Percentiles rank a stretch among this genome's conserved stretches.
phyloP scores from a whole-genome alignment of 1,139 yeast species.

The Taphrina sp. region DNA sequence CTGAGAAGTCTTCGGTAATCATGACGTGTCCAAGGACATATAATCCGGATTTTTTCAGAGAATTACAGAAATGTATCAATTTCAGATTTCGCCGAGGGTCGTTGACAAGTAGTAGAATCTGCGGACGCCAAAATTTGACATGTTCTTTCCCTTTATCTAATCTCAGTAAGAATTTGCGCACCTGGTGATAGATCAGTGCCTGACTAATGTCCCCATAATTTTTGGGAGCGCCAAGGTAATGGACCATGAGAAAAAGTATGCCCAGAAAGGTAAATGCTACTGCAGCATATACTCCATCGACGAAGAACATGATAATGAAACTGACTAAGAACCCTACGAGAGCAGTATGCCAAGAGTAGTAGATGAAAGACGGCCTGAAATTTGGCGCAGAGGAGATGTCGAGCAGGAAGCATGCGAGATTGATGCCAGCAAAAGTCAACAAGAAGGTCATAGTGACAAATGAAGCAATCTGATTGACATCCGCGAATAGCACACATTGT shows the following conservation, averaged over 20 bases:
- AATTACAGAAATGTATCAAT: constrained; percentile 88
- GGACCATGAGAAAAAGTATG: constrained; percentile 70
- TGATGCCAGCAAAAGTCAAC: constrained; percentile 92
- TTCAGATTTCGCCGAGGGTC: constrained; percentile 91
- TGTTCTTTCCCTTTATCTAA: constrained; percentile 69
- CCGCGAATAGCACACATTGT: constrained; percentile 79
- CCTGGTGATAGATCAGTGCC: constrained; percentile 85
- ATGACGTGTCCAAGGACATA: constrained; percentile 90
- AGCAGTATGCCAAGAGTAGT: constrained; percentile 80
- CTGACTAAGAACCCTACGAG: constrained; percentile 68
- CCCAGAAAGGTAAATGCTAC: constrained; percentile 65
- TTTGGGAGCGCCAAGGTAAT: constrained; percentile 88
- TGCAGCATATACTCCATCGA: constrained; percentile 85
- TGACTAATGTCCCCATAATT: constrained; percentile 85
- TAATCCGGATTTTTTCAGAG: constrained; percentile 68
- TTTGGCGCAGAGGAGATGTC: constrained; percentile 93
- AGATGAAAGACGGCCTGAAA: constrained; percentile 89
- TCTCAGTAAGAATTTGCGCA: constrained; percentile 78
- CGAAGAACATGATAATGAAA: constrained; percentile 83
- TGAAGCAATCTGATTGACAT: constrained; percentile 89
- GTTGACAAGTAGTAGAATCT: constrained; percentile 78
- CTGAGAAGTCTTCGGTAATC: constrained; percentile 55
- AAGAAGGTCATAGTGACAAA: constrained; percentile 94
- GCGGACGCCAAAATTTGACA: constrained; percentile 97
- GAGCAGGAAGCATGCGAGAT: constrained; percentile 83